Percentiles rank a stretch among this genome's conserved stretches.
Conservation (phyloP, 768 basidiomycete genomes). For the Hericium rajendrae region DNA sequence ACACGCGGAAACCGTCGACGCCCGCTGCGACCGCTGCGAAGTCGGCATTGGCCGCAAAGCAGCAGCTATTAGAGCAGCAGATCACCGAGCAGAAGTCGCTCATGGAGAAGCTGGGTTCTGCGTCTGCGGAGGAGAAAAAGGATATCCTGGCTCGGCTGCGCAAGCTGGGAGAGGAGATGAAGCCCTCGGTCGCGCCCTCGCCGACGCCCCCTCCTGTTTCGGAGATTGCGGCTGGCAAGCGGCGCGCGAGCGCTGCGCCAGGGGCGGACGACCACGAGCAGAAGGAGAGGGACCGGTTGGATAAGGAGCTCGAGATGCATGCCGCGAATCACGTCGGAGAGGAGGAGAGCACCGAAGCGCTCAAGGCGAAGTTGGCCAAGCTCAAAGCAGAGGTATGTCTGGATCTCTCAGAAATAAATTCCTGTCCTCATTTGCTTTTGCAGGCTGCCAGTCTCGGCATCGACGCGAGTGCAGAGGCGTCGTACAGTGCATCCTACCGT, state of each 20-base stretch:
- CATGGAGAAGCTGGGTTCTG: conserved; percentile 58
- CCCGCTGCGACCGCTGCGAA: conserved; percentile 25
- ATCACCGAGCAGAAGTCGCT: conserved; percentile 85
- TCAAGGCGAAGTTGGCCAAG: conserved; percentile 66
- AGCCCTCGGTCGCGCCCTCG: conserved; percentile 25
- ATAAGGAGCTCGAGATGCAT: conserved; percentile 77
- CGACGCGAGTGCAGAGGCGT: conserved; percentile 24
- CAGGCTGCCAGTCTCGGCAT: conserved; percentile 74
- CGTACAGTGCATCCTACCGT: conserved; percentile 24
- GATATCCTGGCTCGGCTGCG: conserved; percentile 66
- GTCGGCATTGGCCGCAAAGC: conserved; percentile 59
- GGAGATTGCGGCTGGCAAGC: conserved; percentile 16
- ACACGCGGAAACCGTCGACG: conserved; percentile 28
- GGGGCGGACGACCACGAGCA: conserved; percentile 39
- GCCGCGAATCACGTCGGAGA: conserved; percentile 35
- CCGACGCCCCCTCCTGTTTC: conserved; percentile 21
- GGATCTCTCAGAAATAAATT: neutral
- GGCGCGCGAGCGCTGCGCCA: conserved; percentile 14
- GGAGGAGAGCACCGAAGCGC: conserved; percentile 52
- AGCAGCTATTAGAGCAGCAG: conserved; percentile 67
- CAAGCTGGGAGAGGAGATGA: conserved; percentile 76
- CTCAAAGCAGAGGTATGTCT: conserved; percentile 68
- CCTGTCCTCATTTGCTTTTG: neutral
- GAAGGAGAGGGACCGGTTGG: conserved; percentile 57
- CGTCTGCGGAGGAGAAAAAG: conserved; percentile 67